phyloP scores from a whole-genome alignment of 2,329 filamentous ascomycete genomes.

The Penicillium brasilianum region DNA sequence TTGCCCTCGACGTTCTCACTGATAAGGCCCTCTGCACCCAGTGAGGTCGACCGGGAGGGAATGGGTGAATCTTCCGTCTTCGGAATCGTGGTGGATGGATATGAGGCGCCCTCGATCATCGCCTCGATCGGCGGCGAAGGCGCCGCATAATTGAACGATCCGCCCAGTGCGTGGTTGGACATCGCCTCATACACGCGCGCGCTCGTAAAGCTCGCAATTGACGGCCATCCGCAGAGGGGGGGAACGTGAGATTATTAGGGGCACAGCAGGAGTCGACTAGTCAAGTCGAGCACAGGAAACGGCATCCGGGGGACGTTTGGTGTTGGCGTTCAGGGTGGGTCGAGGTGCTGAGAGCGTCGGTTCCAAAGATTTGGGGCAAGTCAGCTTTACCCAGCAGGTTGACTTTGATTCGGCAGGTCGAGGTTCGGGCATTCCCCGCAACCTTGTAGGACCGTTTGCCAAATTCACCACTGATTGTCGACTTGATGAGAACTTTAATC shows the following conservation, averaged over 20 bases:
- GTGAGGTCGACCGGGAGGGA: constrained; percentile 31
- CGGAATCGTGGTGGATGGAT: constrained; percentile 19
- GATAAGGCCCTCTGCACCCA: constrained; percentile 29
- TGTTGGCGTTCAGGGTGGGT: constrained; percentile 15
- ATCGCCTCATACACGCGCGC: constrained; percentile 39
- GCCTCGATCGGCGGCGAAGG: constrained; percentile 32
- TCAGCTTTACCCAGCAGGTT: neutral
- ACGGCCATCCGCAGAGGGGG: constrained; percentile 35
- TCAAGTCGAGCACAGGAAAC: constrained; percentile 9
- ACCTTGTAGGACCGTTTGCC: neutral
- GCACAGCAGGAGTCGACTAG: constrained; percentile 4
- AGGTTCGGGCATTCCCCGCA: constrained; percentile 4
- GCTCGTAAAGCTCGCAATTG: constrained; percentile 21
- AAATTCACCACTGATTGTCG: neutral
- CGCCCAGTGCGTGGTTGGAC: constrained; percentile 37
- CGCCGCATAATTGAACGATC: constrained; percentile 33
- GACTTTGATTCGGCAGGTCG: neutral
- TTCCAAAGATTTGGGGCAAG: constrained; percentile 4
- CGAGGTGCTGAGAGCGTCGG: constrained; percentile 9
- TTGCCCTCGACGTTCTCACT: constrained; percentile 22
- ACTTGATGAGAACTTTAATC: neutral
- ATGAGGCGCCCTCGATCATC: constrained; percentile 19
- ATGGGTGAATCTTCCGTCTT: constrained; percentile 36
- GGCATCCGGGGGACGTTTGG: constrained; percentile 1
- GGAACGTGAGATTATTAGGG: neutral